Evolutionary conservation across 2,329 filamentous ascomycete species (phyloP).

Genomic region (Niveomyces coronatus): DNA sequence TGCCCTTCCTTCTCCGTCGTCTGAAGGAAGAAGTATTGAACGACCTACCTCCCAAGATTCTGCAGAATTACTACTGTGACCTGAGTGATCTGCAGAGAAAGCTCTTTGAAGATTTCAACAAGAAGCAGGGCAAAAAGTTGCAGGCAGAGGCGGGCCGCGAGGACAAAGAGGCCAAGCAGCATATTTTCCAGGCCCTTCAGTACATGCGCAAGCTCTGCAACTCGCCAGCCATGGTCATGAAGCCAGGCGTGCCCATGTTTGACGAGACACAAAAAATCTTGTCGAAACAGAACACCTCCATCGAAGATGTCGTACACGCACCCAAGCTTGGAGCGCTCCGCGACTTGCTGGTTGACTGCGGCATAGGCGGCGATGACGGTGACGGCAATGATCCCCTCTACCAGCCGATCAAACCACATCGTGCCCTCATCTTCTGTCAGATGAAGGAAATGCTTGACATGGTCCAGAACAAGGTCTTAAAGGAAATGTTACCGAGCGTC

Average conservation of each 20-base stretch:
- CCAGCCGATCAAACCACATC: conserved; percentile 87
- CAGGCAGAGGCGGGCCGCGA: conserved; percentile 72
- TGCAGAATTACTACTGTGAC: conserved; percentile 99
- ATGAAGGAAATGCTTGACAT: conserved; percentile 99
- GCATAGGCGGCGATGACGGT: conserved; percentile 71
- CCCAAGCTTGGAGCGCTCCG: conserved; percentile 85
- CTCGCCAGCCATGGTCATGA: conserved; percentile 91
- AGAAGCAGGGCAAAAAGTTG: conserved; percentile 83
- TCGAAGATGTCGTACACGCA: conserved; percentile 80
- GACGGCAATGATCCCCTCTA: conserved; percentile 50
- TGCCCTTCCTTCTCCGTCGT: conserved; percentile 90
- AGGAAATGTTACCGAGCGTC: conserved; percentile 81
- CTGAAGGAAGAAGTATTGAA: conserved; percentile 97
- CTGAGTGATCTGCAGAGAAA: conserved; percentile 89
- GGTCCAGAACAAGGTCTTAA: conserved; percentile 88
- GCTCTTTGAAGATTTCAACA: conserved; percentile 92
- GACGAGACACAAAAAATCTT: conserved; percentile 77
- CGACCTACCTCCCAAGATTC: conserved; percentile 92
- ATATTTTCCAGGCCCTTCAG: conserved; percentile 97
- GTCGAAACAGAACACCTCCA: conserved; percentile 63
- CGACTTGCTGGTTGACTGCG: conserved; percentile 95
- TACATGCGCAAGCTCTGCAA: conserved; percentile 99
- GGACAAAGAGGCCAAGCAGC: conserved; percentile 90
- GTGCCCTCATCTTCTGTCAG: conserved; percentile 94
- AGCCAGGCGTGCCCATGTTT: conserved; percentile 84